Base-by-base conservation (phyloP, 2,329 filamentous ascomycete genomes). In the Penicillium glabrum region DNA sequence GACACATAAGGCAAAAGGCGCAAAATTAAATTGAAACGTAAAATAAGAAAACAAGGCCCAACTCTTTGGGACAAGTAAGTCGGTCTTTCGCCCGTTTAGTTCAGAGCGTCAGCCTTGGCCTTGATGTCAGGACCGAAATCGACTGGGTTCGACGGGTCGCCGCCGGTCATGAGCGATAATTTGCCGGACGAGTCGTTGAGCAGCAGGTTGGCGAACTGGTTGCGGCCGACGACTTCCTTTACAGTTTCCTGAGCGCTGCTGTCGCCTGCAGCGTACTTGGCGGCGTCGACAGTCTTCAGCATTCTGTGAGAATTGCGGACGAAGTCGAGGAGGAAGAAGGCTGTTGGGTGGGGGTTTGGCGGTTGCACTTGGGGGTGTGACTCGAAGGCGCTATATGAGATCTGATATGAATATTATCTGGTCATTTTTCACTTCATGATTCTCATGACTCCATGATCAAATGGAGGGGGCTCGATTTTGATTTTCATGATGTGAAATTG, bases 251-350 rank as follows among this genome's bases (percentile, higher is more conserved):
- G 43, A 23, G 67, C 54, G 16, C 43, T 43, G 5, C 23, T 45
- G 53, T 71, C 69, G 11, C 66, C 66, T 0, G 61, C 54, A 9
- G 57, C 61, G 52, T 68, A 65, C 46, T 69, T 68, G 2, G 60
- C 45, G 14, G 56, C 16, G 51, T 73, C 67, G 39, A 72, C 58
- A 9, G 37, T 33, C 44, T 64, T 56, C 3, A 73, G 60, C 39
- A 60, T 51, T 27, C 56, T 85, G 71, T 89, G 86, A 58, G 89
- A 83, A 71, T 90, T 88, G 53, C 86, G 86, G 53, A 90, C 74
- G 68, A 90, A 90, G 73, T 90, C 84, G 41, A 87, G 73, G 56
- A 87, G 78, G 69, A 89, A 89, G 57, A 70, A 68, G 29, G 69
- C 43, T 9, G 72, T 67, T 24, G 71, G 66, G 55, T 71, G 58